phyloP scores from a whole-genome alignment of 768 basidiomycete genomes.

The Pleurotus platypus region DNA sequence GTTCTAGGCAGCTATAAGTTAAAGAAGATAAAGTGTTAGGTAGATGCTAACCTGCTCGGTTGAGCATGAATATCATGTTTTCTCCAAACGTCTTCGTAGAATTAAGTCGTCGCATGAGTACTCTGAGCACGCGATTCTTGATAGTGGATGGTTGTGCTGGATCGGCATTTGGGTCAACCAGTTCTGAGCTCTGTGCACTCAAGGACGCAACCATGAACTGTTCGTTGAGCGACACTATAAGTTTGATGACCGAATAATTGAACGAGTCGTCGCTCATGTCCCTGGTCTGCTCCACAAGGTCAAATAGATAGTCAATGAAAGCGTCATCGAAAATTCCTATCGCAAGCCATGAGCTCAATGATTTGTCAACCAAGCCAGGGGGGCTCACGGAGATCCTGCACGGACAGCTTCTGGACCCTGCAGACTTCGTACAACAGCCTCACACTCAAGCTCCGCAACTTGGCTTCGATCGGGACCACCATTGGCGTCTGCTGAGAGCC shows the following conservation, averaged over 20 bases:
- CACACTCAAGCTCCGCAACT: conserved; percentile 68
- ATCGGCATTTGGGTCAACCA: conserved; percentile 10
- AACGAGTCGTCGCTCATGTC: conserved; percentile 87
- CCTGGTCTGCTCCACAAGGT: conserved; percentile 90
- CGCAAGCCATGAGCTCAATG: background rate
- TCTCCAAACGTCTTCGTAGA: conserved; percentile 95
- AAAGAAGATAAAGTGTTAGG: too few species aligned
- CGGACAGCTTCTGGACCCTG: conserved; percentile 79
- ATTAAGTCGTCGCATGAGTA: conserved; percentile 80
- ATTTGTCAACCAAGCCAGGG: background rate
- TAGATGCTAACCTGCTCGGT: conserved; percentile 76
- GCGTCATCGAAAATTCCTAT: conserved; percentile 75
- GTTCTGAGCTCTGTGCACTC: conserved; percentile 22
- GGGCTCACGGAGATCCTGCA: conserved; percentile 73
- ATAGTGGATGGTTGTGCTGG: conserved; percentile 12
- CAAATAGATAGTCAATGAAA: conserved; percentile 88
- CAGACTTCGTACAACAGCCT: conserved; percentile 89
- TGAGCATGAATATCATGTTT: conserved; percentile 99
- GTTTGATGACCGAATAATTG: conserved; percentile 93
- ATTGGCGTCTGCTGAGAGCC: conserved; percentile 22
- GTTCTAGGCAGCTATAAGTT: conserved; percentile 40
- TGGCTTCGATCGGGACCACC: conserved; percentile 79
- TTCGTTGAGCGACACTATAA: conserved; percentile 93
- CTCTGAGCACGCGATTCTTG: conserved; percentile 77
- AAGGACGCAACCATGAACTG: conserved; percentile 95